These are phyloP conservation scores for Hypomontagnella submonticulosa DNA, from an alignment of 495 filamentous ascomycete species.

Conservation along the genomic window DNA sequence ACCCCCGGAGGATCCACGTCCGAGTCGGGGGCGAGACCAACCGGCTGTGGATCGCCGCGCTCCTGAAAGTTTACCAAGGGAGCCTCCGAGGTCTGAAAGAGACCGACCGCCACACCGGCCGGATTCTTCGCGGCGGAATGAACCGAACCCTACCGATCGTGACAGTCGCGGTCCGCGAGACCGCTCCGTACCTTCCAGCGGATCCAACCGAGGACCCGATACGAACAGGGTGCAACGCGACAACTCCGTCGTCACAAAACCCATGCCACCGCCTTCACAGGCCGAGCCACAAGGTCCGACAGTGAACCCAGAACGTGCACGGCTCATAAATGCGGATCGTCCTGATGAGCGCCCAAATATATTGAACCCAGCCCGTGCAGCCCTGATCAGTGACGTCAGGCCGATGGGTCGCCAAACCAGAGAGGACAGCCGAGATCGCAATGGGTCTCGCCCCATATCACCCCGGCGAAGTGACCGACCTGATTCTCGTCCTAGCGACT, in stretches of 20 bases:
- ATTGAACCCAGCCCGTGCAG: slow-evolving; percentile 68
- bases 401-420: slow-evolving; percentile 51
- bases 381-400: slow-evolving; percentile 59
- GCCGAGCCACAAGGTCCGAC: slow-evolving; percentile 53
- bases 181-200: slow-evolving; percentile 35
- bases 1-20: slow-evolving; percentile 50
- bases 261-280: slow-evolving; percentile 47
- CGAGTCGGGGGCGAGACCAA: slow-evolving; percentile 40
- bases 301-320: slow-evolving; percentile 58
- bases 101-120: slow-evolving; percentile 45
- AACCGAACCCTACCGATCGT: slow-evolving; percentile 52
- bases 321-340: slow-evolving; percentile 53
- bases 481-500: slow-evolving; percentile 51
- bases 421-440: slow-evolving; percentile 59
- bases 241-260: slow-evolving; percentile 35
- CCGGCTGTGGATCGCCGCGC: slow-evolving; percentile 45
- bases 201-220: slow-evolving; percentile 48
- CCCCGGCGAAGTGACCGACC: slow-evolving; percentile 60
- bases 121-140: slow-evolving; percentile 50
- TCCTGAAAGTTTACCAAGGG: slow-evolving; percentile 42
- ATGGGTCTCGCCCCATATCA: slow-evolving; percentile 60
- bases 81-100: slow-evolving; percentile 48
- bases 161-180: slow-evolving; percentile 53
- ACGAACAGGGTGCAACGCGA: slow-evolving; percentile 48
- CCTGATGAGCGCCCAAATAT: slow-evolving; percentile 47